Evolutionary conservation across 2,329 filamentous ascomycete genomes (phyloP).

Genomic region (Diaporthe batatas): DNA sequence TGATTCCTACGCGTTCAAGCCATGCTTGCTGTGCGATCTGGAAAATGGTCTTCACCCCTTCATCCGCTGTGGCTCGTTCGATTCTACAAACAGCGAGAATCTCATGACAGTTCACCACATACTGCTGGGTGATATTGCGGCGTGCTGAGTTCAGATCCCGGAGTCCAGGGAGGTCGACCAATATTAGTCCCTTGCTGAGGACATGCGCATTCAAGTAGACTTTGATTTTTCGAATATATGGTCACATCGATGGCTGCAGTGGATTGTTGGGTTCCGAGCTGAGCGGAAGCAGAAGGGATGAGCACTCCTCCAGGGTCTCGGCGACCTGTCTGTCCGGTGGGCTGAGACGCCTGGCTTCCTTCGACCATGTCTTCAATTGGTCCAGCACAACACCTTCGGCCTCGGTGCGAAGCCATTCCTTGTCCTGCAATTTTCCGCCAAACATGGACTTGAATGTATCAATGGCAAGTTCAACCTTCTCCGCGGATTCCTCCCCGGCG

Average conservation of each 20-base stretch:
- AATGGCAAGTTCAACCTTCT: slow-evolving; percentile 51
- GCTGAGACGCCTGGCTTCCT: background rate
- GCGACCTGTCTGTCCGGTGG: background rate
- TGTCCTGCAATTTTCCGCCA: slow-evolving; percentile 44
- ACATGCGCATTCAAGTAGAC: slow-evolving; percentile 60
- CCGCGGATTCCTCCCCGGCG: slow-evolving; percentile 43
- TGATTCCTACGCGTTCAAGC: slow-evolving; percentile 57
- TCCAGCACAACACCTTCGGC: slow-evolving; percentile 18
- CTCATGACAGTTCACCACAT: slow-evolving; percentile 59
- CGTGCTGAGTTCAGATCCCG: slow-evolving; percentile 62
- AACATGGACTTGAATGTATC: slow-evolving; percentile 57
- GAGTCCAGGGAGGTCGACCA: slow-evolving; percentile 65
- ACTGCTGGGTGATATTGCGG: slow-evolving; percentile 59
- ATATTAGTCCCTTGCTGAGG: slow-evolving; percentile 60
- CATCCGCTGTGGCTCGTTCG: slow-evolving; percentile 57
- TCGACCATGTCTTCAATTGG: background rate
- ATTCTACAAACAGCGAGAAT: slow-evolving; percentile 61
- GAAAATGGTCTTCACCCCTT: slow-evolving; percentile 57
- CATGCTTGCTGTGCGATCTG: slow-evolving; percentile 54
- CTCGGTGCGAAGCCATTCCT: slow-evolving; percentile 42
- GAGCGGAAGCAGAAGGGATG: slow-evolving; percentile 51
- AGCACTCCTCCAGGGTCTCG: slow-evolving; percentile 49
- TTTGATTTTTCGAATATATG: slow-evolving; percentile 60
- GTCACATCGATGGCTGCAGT: slow-evolving; percentile 53
- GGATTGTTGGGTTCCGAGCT: slow-evolving; percentile 52